These are phyloP conservation scores for Tricholoma flavovirens DNA, from an alignment of 768 basidiomycete species.

Conservation along the genomic window DNA sequence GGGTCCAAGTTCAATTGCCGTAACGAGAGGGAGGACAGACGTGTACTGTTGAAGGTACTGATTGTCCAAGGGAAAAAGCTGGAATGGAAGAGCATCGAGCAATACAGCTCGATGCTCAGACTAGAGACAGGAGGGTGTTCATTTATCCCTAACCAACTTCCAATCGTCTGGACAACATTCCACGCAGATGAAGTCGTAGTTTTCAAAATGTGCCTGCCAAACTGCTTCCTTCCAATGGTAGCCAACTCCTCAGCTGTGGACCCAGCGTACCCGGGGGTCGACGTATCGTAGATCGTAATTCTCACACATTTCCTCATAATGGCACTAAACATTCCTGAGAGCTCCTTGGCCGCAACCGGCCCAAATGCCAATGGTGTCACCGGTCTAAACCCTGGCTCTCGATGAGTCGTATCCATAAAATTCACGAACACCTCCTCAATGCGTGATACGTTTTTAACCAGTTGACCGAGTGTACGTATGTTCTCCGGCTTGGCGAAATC, in stretches of 20 bases:
- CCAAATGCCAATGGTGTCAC: background rate
- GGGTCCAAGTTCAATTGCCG: conserved; percentile 13
- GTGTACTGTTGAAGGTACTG: conserved; percentile 15
- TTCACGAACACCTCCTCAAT: conserved; percentile 9
- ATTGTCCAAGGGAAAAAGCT: conserved; percentile 19
- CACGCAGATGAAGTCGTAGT: background rate
- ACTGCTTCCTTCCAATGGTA: background rate
- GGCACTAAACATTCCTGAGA: conserved; percentile 2
- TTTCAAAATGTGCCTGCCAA: background rate
- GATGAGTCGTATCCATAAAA: background rate
- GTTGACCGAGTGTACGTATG: conserved; percentile 1
- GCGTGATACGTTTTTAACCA: background rate
- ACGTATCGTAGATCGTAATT: background rate
- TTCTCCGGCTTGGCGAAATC: conserved; percentile 7
- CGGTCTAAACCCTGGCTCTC: background rate
- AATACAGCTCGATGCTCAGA: conserved; percentile 18
- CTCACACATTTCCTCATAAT: conserved; percentile 2
- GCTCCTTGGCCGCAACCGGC: background rate
- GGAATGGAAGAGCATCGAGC: conserved; percentile 18
- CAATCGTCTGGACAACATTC: background rate
- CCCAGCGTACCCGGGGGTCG: background rate
- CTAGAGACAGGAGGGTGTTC: background rate
- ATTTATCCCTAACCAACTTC: background rate
- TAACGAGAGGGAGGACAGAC: conserved; percentile 19
- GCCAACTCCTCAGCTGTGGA: background rate